Conservation (phyloP, 331 rosid species). For the Prunus yedoensis region DNA sequence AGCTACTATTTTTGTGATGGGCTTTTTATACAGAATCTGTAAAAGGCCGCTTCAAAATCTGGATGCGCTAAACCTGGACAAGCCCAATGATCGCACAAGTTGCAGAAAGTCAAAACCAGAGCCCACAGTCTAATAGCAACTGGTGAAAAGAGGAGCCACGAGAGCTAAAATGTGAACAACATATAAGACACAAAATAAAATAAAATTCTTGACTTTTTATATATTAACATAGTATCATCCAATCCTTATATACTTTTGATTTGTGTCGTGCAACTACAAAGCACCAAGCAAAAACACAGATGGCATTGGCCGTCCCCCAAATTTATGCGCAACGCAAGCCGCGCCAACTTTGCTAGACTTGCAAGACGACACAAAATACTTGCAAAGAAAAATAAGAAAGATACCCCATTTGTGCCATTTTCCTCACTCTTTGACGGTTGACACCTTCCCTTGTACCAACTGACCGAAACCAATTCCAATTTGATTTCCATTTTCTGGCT, state of each 20-base stretch:
- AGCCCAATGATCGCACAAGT: not conserved
- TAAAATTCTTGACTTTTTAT: not conserved
- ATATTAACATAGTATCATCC: no score
- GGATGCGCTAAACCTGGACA: no score
- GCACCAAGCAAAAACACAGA: not conserved
- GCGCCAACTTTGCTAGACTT: not conserved
- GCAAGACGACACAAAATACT: not conserved
- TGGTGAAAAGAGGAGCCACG: not conserved
- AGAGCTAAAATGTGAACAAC: not conserved
- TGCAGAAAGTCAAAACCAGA: not conserved
- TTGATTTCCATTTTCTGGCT: not conserved
- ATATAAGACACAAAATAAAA: no score
- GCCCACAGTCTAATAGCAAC: not conserved
- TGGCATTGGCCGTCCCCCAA: not conserved
- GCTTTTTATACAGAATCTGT: no score
- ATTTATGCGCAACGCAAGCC: not conserved
- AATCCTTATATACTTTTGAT: not conserved
- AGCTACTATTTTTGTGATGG: no score
- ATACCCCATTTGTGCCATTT: not conserved
- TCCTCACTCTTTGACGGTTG: not conserved
- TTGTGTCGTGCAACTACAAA: slow-evolving; percentile 1
- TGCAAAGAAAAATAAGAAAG: not conserved
- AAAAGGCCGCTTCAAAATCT: no score
- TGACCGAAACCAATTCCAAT: not conserved
- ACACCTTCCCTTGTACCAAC: not conserved